Percentiles rank a stretch among this genome's conserved stretches.
Conservation (phyloP, 176 grass and related monocot species). For the Rhynchospora breviuscula region DNA sequence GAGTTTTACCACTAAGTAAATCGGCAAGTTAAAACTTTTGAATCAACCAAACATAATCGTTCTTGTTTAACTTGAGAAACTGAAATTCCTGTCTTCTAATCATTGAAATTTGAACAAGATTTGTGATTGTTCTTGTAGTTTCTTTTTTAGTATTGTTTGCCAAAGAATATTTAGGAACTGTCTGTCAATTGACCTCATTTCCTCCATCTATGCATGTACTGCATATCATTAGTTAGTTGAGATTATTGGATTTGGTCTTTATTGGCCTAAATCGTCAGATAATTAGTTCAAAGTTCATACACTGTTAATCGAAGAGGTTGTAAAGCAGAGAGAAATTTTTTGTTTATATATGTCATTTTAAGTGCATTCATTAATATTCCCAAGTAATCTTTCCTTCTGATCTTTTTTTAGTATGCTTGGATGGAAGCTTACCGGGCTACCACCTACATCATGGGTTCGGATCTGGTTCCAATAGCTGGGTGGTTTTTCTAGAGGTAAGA, state of each 20-base stretch:
- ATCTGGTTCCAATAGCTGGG: conserved; percentile 84
- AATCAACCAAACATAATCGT: not conserved
- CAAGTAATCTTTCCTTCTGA: not conserved
- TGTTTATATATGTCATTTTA: not conserved
- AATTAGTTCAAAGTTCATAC: conserved; percentile 2
- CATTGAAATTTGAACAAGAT: not conserved
- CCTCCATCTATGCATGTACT: not conserved
- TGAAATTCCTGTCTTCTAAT: not conserved
- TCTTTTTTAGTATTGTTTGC: not conserved
- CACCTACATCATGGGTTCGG: conserved; percentile 80
- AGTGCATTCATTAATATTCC: not conserved
- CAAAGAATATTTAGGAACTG: not conserved
- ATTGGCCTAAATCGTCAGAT: conserved; percentile 30
- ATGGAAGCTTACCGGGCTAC: conserved; percentile 90
- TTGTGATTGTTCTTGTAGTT: not conserved
- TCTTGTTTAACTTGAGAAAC: not conserved
- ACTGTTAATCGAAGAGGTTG: not conserved
- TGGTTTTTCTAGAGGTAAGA: conserved; percentile 83
- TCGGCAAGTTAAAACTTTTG: not conserved
- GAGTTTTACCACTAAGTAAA: not conserved
- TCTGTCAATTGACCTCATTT: not conserved
- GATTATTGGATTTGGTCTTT: conserved; percentile 1
- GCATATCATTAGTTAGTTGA: not conserved
- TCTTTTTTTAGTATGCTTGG: conserved; percentile 76
- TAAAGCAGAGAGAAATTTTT: not conserved